Conservation (phyloP, 495 filamentous ascomycete species). For the Tuber microsphaerosporum region DNA sequence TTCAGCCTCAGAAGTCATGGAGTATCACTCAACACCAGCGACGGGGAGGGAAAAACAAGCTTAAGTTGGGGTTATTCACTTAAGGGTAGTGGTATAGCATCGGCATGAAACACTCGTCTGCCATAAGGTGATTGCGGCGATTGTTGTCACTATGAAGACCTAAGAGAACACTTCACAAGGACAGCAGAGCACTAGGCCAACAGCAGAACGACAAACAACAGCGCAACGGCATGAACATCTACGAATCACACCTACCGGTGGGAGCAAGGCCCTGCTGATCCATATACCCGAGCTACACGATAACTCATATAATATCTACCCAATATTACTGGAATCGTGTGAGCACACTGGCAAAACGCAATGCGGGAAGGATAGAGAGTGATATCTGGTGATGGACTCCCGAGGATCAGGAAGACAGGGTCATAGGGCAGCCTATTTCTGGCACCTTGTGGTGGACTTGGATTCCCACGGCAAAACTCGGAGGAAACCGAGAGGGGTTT, state of each 20-base stretch:
- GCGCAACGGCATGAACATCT: neutral
- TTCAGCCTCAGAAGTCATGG: neutral
- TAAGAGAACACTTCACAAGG: neutral
- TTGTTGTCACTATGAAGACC: neutral
- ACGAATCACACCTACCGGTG: neutral
- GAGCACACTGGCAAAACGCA: neutral
- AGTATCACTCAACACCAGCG: neutral
- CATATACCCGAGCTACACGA: neutral
- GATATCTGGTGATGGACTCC: neutral
- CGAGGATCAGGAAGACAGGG: neutral
- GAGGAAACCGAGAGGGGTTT: neutral
- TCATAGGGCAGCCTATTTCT: neutral
- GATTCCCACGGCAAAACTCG: neutral
- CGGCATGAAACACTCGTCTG: neutral
- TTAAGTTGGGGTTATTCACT: neutral
- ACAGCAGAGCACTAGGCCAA: neutral
- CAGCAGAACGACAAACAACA: neutral
- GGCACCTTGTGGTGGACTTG: neutral
- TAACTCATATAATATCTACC: neutral
- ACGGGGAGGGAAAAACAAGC: neutral
- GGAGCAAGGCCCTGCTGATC: neutral
- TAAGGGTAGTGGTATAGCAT: neutral
- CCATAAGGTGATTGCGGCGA: neutral
- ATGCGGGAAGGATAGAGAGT: neutral
- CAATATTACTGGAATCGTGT: neutral